Base-by-base conservation (phyloP, 164 flowering plant species). In the Pachysandra terminalis region DNA sequence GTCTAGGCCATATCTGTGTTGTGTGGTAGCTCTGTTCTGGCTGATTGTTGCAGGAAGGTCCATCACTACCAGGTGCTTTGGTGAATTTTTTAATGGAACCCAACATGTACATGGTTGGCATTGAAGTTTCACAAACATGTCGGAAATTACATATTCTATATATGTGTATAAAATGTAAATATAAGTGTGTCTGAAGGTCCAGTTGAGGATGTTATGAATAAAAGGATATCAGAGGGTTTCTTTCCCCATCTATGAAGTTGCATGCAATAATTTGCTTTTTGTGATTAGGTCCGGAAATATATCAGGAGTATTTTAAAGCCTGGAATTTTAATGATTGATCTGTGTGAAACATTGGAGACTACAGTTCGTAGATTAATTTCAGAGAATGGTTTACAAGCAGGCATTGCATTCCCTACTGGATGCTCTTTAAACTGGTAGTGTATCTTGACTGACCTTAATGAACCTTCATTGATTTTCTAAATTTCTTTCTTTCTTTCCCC, bases 371-470 rank as follows among this genome's bases (percentile, higher is more conserved):
- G 87, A 78, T 80, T 95, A 64, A 92, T 95, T 71, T 83, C 94
- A 51, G 99, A 95, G 78, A 87, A 95, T 80, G 99, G 97, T 63
- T 81, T 95, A 59, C 87, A 95, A 80, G 96, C 99, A 64, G 99
- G 99, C 77, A 95, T 95, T 82, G 99, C 99, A 64, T 95, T 95
- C 67, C 99, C 99, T 54, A 95, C 99, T 23, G 99, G 99, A 66
- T 95, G 99, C 80, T 95, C 99, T 17, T 78, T 92, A 71, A 95
- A 95, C 74, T 92, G 96, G 99, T 95, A 80, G 73, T 19, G 7
- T 48, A 35, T 28, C 48, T 55, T 14, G 23, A n/a, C 52, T 67
- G 61, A 21, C 58, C n/a, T 14, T 58, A 19, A 16, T 2, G 3
- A n/a, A 53, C 13, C 17, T 21, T 69, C 0, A 16, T 13, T 35